Evolutionary conservation across 495 filamentous ascomycete genomes (phyloP).

Genomic region (Penicillium dipodomyicola): DNA sequence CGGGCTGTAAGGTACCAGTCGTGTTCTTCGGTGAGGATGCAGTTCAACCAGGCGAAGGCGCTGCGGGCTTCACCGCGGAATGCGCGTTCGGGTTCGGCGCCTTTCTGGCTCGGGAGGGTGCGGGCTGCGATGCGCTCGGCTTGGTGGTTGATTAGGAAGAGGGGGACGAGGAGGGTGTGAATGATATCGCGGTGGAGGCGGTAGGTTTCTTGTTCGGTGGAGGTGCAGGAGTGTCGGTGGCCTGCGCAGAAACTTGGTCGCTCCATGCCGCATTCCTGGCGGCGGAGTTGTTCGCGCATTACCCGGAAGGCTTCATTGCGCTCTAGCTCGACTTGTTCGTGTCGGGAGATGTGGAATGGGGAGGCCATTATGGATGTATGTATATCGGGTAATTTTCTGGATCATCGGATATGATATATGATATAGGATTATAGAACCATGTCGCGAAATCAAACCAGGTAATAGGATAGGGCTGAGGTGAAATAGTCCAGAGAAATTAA

Average conservation of each 20-base stretch:
- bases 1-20: slow-evolving; percentile 58
- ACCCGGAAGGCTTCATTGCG: slow-evolving; percentile 45
- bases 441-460: background rate
- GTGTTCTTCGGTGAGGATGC: slow-evolving; percentile 55
- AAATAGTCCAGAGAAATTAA: background rate
- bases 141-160: slow-evolving; percentile 56
- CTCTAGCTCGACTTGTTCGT: slow-evolving; percentile 38
- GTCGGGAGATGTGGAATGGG: slow-evolving; percentile 47
- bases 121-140: slow-evolving; percentile 49
- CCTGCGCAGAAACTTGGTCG: slow-evolving; percentile 50
- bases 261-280: slow-evolving; percentile 41
- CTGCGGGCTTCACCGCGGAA: slow-evolving; percentile 57
- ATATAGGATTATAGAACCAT: slow-evolving; percentile 20
- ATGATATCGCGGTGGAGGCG: slow-evolving; percentile 61
- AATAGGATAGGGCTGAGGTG: background rate
- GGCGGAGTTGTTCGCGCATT: slow-evolving; percentile 44
- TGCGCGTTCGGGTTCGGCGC: slow-evolving; percentile 56
- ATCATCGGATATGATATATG: background rate
- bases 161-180: slow-evolving; percentile 56
- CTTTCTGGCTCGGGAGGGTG: slow-evolving; percentile 44
- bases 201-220: slow-evolving; percentile 45
- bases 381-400: background rate
- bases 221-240: slow-evolving; percentile 42
- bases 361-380: slow-evolving; percentile 31
- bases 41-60: slow-evolving; percentile 60